Conservation (phyloP, 2,329 filamentous ascomycete species). For the Paracorniculantispora psalliotae region DNA sequence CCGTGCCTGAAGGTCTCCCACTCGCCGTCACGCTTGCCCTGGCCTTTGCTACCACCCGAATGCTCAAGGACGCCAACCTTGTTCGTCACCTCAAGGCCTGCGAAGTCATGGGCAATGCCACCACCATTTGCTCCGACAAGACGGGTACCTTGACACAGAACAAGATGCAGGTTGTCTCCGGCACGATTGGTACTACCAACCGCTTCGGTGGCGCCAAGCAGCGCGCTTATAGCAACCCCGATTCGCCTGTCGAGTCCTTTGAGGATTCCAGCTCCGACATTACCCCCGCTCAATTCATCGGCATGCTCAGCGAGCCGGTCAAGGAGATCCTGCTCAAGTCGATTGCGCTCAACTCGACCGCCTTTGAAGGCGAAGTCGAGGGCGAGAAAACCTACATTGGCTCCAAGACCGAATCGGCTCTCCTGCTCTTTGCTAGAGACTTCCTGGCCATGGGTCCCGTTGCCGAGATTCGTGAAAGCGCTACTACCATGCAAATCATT, state of each 20-base stretch:
- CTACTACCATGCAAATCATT: conserved; percentile 58
- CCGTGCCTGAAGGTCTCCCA: conserved; percentile 72
- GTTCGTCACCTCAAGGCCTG: conserved; percentile 73
- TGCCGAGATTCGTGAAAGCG: conserved; percentile 57
- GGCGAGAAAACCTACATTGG: conserved; percentile 64
- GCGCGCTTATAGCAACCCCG: conserved; percentile 20
- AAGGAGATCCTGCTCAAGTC: conserved; percentile 55
- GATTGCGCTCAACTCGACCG: conserved; percentile 64
- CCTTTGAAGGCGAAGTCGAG: conserved; percentile 70
- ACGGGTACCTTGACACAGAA: conserved; percentile 64
- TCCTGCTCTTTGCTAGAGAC: conserved; percentile 64
- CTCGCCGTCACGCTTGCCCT: conserved; percentile 73
- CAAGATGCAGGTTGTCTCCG: conserved; percentile 63
- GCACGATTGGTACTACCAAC: conserved; percentile 50
- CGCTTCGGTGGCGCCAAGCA: conserved; percentile 44
- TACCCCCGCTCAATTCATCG: conserved; percentile 41
- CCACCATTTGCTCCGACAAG: conserved; percentile 65
- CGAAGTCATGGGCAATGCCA: conserved; percentile 77
- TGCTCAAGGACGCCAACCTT: conserved; percentile 73
- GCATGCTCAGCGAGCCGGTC: conserved; percentile 40
- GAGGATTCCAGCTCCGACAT: conserved; percentile 33
- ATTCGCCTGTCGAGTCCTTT: conserved; percentile 17
- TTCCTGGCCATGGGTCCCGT: conserved; percentile 64
- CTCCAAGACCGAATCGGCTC: conserved; percentile 71
- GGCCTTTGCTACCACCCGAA: conserved; percentile 71